Conservation (phyloP, 2,329 filamentous ascomycete genomes). For the Hirsutella minnesotensis region DNA sequence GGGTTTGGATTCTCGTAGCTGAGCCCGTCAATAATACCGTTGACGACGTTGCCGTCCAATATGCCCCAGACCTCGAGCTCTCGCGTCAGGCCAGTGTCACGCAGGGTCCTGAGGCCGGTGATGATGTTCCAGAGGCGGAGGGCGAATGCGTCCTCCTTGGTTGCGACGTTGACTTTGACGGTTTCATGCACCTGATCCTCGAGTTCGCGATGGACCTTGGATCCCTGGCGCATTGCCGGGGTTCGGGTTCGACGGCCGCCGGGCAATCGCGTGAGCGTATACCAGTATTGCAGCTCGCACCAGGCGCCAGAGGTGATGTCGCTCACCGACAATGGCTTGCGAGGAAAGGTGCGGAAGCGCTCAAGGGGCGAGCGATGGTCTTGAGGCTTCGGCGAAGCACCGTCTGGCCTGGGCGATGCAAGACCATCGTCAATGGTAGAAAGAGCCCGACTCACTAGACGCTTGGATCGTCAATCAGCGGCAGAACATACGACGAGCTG, state of each 20-base stretch:
- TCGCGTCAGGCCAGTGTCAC: slow-evolving; percentile 58
- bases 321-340: slow-evolving; percentile 72
- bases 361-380: slow-evolving; percentile 50
- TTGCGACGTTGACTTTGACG: slow-evolving; percentile 59
- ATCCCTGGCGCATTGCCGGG: slow-evolving; percentile 72
- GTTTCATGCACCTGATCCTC: slow-evolving; percentile 77
- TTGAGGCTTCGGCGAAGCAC: neutral
- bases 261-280: slow-evolving; percentile 60
- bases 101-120: slow-evolving; percentile 65
- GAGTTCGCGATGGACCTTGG: slow-evolving; percentile 66
- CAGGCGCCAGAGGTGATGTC: slow-evolving; percentile 83
- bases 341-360: slow-evolving; percentile 66
- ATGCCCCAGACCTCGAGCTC: slow-evolving; percentile 80
- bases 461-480: slow-evolving; percentile 53
- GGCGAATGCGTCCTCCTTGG: slow-evolving; percentile 72
- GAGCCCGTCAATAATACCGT: slow-evolving; percentile 81
- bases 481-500: neutral
- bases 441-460: slow-evolving; percentile 44
- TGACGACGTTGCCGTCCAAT: slow-evolving; percentile 71
- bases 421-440: slow-evolving; percentile 10
- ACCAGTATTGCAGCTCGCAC: slow-evolving; percentile 94
- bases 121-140: slow-evolving; percentile 84
- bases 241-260: slow-evolving; percentile 66
- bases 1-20: slow-evolving; percentile 66
- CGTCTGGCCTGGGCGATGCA: slow-evolving; percentile 5